Percentiles rank a stretch among this genome's conserved stretches.
Evolutionary conservation across 1,284 basidiomycete genomes (phyloP).

Genomic region (Puccinia novopanici): DNA sequence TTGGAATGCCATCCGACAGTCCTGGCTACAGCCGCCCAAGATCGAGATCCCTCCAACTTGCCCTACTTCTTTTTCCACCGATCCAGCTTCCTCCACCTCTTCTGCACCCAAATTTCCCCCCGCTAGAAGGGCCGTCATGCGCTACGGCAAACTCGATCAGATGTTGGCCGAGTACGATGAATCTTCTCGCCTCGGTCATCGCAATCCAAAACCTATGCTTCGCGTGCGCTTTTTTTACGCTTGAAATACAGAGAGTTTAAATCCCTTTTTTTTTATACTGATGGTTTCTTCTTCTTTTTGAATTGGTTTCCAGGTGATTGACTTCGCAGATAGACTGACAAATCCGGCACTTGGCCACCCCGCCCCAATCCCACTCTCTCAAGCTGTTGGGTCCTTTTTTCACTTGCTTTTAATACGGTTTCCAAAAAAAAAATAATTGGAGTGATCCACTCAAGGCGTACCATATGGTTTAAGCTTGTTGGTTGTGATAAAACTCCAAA

Average conservation of each 20-base stretch:
- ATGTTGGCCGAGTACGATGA: slow-evolving; percentile 23
- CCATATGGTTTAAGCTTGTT: not conserved
- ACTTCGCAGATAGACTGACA: slow-evolving; percentile 23
- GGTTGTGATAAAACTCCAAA: not conserved
- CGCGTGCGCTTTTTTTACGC: not conserved
- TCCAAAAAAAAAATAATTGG: not conserved
- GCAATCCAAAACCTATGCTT: slow-evolving; percentile 22
- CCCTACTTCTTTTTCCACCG: not conserved
- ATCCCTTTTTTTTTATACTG: not conserved
- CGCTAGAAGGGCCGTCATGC: not conserved
- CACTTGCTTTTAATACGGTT: not conserved
- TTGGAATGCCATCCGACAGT: slow-evolving; percentile 21
- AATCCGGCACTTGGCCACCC: not conserved
- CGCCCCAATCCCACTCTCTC: slow-evolving; percentile 19
- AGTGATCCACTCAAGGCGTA: not conserved
- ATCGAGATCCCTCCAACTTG: not conserved
- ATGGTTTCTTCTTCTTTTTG: not conserved
- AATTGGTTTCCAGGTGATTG: not conserved
- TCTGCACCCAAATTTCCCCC: too few species aligned
- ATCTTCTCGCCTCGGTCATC: slow-evolving; percentile 17
- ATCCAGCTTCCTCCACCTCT: not conserved
- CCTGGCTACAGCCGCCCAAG: slow-evolving; percentile 15
- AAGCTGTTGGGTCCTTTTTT: slow-evolving; percentile 15
- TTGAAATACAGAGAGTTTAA: too few species aligned
- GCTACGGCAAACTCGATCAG: slow-evolving; percentile 3